Conservation (phyloP, 257 asterid species). For the Eustoma russellianum region DNA sequence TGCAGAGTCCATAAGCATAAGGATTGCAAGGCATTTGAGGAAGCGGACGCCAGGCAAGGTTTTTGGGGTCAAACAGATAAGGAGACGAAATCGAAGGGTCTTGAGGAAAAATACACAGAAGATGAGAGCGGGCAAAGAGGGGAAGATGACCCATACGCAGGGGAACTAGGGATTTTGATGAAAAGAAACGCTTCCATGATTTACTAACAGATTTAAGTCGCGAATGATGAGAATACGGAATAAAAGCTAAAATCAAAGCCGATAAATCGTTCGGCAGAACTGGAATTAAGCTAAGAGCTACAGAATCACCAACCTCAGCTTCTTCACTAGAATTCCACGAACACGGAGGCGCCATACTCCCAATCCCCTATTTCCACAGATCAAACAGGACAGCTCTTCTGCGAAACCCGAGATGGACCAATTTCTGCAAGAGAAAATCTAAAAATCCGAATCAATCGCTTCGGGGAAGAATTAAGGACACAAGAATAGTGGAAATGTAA, state of each 20-base stretch:
- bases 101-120: slow-evolving; percentile 72
- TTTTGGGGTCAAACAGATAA: slow-evolving; percentile 57
- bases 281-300: slow-evolving; percentile 51
- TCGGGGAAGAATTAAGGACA: too few species aligned
- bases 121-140: slow-evolving; percentile 32
- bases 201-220: slow-evolving; percentile 64
- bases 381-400: background rate
- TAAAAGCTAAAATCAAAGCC: slow-evolving; percentile 51
- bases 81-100: slow-evolving; percentile 79
- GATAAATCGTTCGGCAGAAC: slow-evolving; percentile 80
- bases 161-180: slow-evolving; percentile 50
- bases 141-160: slow-evolving; percentile 46
- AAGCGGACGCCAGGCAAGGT: slow-evolving; percentile 63
- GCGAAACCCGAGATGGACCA: too few species aligned
- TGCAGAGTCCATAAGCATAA: slow-evolving; percentile 67
- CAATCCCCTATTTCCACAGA: background rate
- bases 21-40: slow-evolving; percentile 95
- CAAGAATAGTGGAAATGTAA: too few species aligned
- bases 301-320: slow-evolving; percentile 36
- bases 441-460: too few species aligned
- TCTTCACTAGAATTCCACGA: slow-evolving; percentile 23
- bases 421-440: too few species aligned
- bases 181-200: slow-evolving; percentile 68
- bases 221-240: slow-evolving; percentile 69
- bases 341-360: slow-evolving; percentile 46